Percentiles rank a stretch among this genome's conserved stretches.
phyloP scores from a whole-genome alignment of 2,329 filamentous ascomycete genomes.

The Parascedosporium putredinis region DNA sequence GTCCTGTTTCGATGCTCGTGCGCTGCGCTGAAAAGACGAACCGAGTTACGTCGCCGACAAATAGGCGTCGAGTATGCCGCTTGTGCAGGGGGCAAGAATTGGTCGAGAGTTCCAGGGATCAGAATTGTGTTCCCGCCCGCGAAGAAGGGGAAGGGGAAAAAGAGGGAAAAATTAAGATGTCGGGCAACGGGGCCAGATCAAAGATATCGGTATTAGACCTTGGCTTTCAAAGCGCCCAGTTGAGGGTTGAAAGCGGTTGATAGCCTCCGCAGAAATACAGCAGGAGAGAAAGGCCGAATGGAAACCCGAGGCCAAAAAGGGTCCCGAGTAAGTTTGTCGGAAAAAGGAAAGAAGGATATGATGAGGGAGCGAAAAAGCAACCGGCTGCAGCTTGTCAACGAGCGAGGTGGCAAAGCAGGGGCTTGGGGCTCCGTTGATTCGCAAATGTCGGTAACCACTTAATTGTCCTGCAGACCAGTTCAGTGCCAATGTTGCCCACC shows the following conservation, averaged over 20 bases:
- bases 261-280: too few species aligned
- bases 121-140: not conserved
- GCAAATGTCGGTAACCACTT: not conserved
- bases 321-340: not conserved
- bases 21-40: not conserved
- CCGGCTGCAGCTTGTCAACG: not conserved
- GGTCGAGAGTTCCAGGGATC: not conserved
- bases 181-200: too few species aligned
- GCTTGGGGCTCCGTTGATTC: not conserved
- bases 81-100: too few species aligned
- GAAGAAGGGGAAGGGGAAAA: not conserved
- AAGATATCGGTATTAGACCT: too few species aligned
- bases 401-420: constrained; percentile 1
- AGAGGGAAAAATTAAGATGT: not conserved
- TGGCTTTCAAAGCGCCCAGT: too few species aligned
- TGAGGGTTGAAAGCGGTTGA: too few species aligned
- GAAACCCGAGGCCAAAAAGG: not conserved
- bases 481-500: not conserved
- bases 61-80: not conserved
- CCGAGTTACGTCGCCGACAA: not conserved
- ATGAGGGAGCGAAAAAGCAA: not conserved
- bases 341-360: not conserved
- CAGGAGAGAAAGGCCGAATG: not conserved
- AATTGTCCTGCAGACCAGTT: not conserved
- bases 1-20: not conserved